A percentile compares a stretch with the other conserved stretches of the same genome.
Conservation (phyloP, 139 green algal species). For the Mesotaenium endlicherianum region DNA sequence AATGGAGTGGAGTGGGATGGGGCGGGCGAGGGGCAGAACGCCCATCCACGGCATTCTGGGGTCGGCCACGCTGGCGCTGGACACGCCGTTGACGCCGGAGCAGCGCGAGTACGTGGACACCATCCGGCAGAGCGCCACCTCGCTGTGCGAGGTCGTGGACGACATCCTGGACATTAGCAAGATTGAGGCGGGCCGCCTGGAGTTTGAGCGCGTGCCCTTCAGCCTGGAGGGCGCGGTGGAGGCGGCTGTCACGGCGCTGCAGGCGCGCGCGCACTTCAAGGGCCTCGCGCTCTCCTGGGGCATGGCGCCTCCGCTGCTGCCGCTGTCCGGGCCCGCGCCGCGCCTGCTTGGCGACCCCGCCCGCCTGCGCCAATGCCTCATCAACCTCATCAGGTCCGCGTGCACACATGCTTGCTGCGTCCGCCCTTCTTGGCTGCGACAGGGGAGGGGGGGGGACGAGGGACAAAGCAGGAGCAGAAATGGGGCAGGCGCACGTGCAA, state of each 20-base stretch:
- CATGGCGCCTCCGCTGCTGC: too few species aligned
- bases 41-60: constrained; percentile 42
- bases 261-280: constrained; percentile 9
- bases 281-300: not conserved
- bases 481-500: too few species aligned
- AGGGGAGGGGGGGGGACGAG: too few species aligned
- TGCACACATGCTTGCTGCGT: too few species aligned
- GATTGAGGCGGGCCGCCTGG: constrained; percentile 82
- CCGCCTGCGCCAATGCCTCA: constrained; percentile 32
- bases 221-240: constrained; percentile 72
- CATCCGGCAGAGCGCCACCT: constrained; percentile 13
- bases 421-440: too few species aligned
- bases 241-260: constrained; percentile 61
- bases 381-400: too few species aligned
- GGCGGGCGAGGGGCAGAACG: not conserved
- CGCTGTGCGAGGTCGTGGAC: constrained; percentile 55
- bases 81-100: constrained; percentile 8
- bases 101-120: constrained; percentile 19
- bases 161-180: constrained; percentile 84
- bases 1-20: not conserved
- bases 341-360: constrained; percentile 14
- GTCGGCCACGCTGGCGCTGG: constrained; percentile 16
- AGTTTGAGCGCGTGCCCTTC: constrained; percentile 64
- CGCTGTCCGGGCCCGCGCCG: not conserved
- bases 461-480: too few species aligned